phyloP scores from a whole-genome alignment of 768 basidiomycete species.

The Rossbeevera mucosa region DNA sequence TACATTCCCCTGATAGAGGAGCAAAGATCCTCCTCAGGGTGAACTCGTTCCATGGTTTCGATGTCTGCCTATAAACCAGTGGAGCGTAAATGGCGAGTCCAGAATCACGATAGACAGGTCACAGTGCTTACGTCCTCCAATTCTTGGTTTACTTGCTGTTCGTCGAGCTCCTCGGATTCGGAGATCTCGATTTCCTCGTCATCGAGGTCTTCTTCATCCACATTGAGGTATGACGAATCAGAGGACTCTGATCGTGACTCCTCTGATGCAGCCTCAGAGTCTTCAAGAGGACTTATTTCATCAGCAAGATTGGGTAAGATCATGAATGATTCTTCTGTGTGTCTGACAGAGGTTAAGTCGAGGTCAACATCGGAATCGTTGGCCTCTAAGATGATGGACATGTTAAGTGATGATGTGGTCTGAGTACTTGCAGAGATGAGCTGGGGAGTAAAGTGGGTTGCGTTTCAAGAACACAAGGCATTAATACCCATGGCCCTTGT shows the following conservation, averaged over 20 bases:
- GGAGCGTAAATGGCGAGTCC: not conserved
- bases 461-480: not conserved
- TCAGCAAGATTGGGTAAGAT: constrained; percentile 1
- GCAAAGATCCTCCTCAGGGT: constrained; percentile 20
- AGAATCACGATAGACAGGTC: not conserved
- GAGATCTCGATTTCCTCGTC: constrained; percentile 16
- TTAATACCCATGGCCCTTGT: constrained; percentile 11
- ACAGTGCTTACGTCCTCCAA: constrained; percentile 14
- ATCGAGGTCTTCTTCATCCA: constrained; percentile 10
- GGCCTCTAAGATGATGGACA: constrained; percentile 17
- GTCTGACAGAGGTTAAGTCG: constrained; percentile 1
- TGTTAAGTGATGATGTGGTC: not conserved
- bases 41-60: constrained; percentile 8
- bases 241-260: constrained; percentile 16
- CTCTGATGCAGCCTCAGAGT: not conserved
- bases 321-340: constrained; percentile 11
- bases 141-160: constrained; percentile 5
- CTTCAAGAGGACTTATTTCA: constrained; percentile 2
- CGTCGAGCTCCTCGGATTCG: constrained; percentile 15
- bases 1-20: constrained; percentile 42
- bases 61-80: constrained; percentile 14
- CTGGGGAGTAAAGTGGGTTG: not conserved
- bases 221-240: constrained; percentile 18
- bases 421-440: not conserved
- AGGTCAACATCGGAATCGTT: constrained; percentile 7